Percentiles rank a stretch among this genome's conserved stretches.
Conservation (phyloP, 2,329 filamentous ascomycete genomes). For the Diaporthe eres region DNA sequence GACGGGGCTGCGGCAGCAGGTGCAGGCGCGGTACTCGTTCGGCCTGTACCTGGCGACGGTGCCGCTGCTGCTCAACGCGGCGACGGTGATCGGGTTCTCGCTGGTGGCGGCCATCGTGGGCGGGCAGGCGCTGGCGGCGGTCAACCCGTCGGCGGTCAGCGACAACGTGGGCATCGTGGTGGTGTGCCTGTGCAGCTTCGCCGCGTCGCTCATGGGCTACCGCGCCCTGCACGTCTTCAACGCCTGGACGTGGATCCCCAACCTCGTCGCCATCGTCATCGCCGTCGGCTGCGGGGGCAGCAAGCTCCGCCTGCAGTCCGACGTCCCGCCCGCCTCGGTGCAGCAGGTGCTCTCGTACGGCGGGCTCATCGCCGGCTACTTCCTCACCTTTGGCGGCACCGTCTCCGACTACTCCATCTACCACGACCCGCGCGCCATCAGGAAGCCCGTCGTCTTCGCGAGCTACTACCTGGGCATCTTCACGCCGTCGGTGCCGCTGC, state of each 20-base stretch:
- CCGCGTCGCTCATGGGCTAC: conserved; percentile 70
- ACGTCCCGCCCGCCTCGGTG: conserved; percentile 53
- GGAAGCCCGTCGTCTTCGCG: conserved; percentile 56
- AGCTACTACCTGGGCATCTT: conserved; percentile 68
- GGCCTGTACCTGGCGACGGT: conserved; percentile 67
- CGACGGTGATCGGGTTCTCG: conserved; percentile 70
- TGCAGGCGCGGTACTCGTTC: conserved; percentile 73
- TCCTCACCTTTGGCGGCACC: conserved; percentile 66
- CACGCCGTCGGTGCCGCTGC: conserved; percentile 63
- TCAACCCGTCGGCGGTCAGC: conserved; percentile 61
- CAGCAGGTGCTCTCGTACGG: conserved; percentile 60
- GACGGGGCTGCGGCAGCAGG: conserved; percentile 72
- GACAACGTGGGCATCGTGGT: conserved; percentile 71
- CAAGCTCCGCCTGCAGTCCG: conserved; percentile 61
- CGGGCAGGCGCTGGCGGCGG: conserved; percentile 65
- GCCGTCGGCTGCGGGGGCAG: conserved; percentile 67
- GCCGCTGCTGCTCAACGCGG: conserved; percentile 67
- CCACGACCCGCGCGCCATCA: conserved; percentile 56
- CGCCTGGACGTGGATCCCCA: conserved; percentile 70
- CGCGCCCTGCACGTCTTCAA: conserved; percentile 67
- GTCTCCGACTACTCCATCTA: conserved; percentile 72
- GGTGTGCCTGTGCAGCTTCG: conserved; percentile 65
- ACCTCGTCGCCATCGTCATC: conserved; percentile 65
- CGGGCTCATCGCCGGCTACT: conserved; percentile 64
- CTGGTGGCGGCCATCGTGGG: conserved; percentile 70